Conservation (phyloP, 2,329 filamentous ascomycete genomes). For the Neocucurbitaria cava region DNA sequence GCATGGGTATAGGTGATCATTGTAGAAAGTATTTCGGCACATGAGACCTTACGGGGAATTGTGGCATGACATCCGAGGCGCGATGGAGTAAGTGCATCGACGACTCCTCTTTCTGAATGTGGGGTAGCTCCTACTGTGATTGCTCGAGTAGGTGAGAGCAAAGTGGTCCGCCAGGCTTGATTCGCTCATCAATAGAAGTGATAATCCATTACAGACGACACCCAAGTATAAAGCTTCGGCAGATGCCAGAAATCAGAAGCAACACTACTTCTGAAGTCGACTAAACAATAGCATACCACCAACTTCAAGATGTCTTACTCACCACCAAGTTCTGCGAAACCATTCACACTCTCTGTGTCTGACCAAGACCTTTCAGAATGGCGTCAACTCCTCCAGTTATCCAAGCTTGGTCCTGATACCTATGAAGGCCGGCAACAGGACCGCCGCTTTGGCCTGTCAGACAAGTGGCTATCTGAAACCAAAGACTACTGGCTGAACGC, state of each 20-base stretch:
- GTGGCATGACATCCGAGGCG: too few species aligned
- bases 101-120: too few species aligned
- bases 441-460: conserved; percentile 37
- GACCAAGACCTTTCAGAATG: conserved; percentile 44
- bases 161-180: too few species aligned
- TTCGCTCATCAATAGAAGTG: too few species aligned
- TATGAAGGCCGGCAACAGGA: conserved; percentile 39
- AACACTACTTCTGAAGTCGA: background rate
- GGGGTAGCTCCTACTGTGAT: too few species aligned
- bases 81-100: too few species aligned
- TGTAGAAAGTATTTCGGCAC: too few species aligned
- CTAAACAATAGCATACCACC: background rate
- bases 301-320: conserved; percentile 39
- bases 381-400: conserved; percentile 46
- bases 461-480: conserved; percentile 43
- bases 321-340: conserved; percentile 36
- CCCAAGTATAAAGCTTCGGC: background rate
- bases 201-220: background rate
- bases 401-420: conserved; percentile 40
- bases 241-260: background rate
- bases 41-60: too few species aligned
- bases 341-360: conserved; percentile 42
- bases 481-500: conserved; percentile 49
- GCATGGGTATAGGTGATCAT: too few species aligned
- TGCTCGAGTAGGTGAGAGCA: too few species aligned